Evolutionary conservation across 2,329 filamentous ascomycete genomes (phyloP).

Genomic region (Thelonectria discophora): DNA sequence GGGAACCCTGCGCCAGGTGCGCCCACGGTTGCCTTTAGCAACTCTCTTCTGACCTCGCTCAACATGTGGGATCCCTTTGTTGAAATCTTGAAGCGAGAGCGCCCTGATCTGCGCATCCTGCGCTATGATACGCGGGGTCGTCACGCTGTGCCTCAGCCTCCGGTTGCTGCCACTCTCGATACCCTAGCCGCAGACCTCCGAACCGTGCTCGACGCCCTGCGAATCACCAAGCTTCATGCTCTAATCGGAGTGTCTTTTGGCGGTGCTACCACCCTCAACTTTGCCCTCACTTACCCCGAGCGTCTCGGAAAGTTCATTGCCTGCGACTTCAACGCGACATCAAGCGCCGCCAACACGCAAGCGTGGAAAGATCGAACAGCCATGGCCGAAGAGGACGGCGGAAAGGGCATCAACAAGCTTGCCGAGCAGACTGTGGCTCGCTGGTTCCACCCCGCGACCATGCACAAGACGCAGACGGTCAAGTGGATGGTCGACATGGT

Average conservation of each 20-base stretch:
- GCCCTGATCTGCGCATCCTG: slow-evolving; percentile 75
- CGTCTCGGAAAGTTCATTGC: slow-evolving; percentile 70
- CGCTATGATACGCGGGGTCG: slow-evolving; percentile 82
- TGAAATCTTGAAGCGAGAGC: slow-evolving; percentile 64
- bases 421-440: slow-evolving; percentile 76
- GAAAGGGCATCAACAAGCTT: slow-evolving; percentile 69
- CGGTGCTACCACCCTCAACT: slow-evolving; percentile 79
- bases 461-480: slow-evolving; percentile 57
- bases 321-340: slow-evolving; percentile 81
- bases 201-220: slow-evolving; percentile 72
- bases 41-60: slow-evolving; percentile 81
- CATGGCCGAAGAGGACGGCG: slow-evolving; percentile 67
- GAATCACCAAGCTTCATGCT: slow-evolving; percentile 71
- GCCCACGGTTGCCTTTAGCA: slow-evolving; percentile 78
- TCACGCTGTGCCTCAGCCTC: slow-evolving; percentile 56
- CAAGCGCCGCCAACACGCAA: slow-evolving; percentile 76
- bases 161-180: slow-evolving; percentile 66
- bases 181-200: slow-evolving; percentile 74
- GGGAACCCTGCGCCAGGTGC: slow-evolving; percentile 73
- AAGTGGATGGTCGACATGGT: slow-evolving; percentile 74
- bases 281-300: slow-evolving; percentile 71
- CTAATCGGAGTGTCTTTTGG: slow-evolving; percentile 84
- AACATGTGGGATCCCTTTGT: slow-evolving; percentile 85
- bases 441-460: slow-evolving; percentile 76
- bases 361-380: slow-evolving; percentile 82